Percentiles rank a stretch among this genome's conserved stretches.
Evolutionary conservation across 2,329 filamentous ascomycete species (phyloP).

Genomic region (Scorias spongiosa): DNA sequence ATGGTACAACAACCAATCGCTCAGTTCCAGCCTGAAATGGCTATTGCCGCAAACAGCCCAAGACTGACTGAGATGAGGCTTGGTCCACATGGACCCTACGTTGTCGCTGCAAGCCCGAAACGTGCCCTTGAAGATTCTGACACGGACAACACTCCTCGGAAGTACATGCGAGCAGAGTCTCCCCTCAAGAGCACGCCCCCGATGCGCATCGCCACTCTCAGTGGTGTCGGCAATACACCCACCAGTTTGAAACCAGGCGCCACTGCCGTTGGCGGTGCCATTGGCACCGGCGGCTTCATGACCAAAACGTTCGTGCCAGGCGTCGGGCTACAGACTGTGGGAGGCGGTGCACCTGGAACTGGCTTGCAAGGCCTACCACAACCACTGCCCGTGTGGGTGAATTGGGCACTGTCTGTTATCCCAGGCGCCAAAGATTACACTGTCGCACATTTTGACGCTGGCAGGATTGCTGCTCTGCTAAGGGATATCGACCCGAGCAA

Average conservation of each 20-base stretch:
- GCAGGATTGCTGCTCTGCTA: constrained; percentile 59
- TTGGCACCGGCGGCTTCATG: constrained; percentile 16
- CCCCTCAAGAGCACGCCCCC: constrained; percentile 57
- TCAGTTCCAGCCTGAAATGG: constrained; percentile 4
- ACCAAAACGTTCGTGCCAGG: constrained; percentile 18
- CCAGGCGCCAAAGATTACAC: constrained; percentile 60
- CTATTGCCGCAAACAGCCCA: constrained; percentile 2
- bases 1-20: constrained; percentile 9
- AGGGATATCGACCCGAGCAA: constrained; percentile 43
- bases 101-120: constrained; percentile 27
- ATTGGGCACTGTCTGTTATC: constrained; percentile 37
- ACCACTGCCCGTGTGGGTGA: constrained; percentile 55
- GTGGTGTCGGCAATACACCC: constrained; percentile 57
- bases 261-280: constrained; percentile 13
- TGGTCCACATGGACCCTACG: constrained; percentile 20
- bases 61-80: constrained; percentile 11
- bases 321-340: constrained; percentile 3
- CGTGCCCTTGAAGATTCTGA: constrained; percentile 38
- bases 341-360: not conserved
- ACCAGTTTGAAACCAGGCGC: constrained; percentile 18
- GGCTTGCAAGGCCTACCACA: constrained; percentile 30
- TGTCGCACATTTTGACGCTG: constrained; percentile 52
- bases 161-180: constrained; percentile 76
- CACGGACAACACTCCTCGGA: constrained; percentile 58
- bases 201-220: constrained; percentile 47